Evolutionary conservation across 495 filamentous ascomycete species (phyloP).

Genomic region (Penicillium diatomitis): DNA sequence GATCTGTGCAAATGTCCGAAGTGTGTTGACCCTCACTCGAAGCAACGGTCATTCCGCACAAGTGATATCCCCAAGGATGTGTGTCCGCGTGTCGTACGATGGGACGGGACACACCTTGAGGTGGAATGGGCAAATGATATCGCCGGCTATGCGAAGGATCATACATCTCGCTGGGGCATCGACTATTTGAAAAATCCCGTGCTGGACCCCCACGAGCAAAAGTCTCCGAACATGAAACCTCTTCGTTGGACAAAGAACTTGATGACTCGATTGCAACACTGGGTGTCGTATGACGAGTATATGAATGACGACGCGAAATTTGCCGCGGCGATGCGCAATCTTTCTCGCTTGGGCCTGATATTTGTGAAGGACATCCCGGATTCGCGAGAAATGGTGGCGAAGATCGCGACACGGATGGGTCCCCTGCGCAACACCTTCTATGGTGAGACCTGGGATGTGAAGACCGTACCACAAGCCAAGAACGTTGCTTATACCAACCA

Average conservation of each 20-base stretch:
- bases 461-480: conserved; percentile 62
- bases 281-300: conserved; percentile 61
- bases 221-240: conserved; percentile 1
- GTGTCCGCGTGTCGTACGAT: conserved; percentile 19
- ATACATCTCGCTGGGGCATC: conserved; percentile 38
- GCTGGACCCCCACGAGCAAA: conserved; percentile 3
- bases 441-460: conserved; percentile 82
- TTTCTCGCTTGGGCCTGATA: conserved; percentile 55
- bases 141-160: conserved; percentile 31
- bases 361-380: conserved; percentile 65
- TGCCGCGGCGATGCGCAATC: conserved; percentile 40
- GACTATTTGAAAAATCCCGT: conserved; percentile 17
- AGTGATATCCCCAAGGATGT: conserved; percentile 56
- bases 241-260: conserved; percentile 23
- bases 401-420: conserved; percentile 63
- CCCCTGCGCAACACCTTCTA: conserved; percentile 76
- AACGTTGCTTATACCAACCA: conserved; percentile 86
- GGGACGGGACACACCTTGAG: conserved; percentile 35
- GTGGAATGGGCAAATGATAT: conserved; percentile 58
- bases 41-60: conserved; percentile 73
- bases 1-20: conserved; percentile 63
- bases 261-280: conserved; percentile 26
- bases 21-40: conserved; percentile 71
- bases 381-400: conserved; percentile 50
- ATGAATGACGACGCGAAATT: conserved; percentile 47